Conservation (phyloP, 2,329 filamentous ascomycete genomes). For the Penicillium sp. region DNA sequence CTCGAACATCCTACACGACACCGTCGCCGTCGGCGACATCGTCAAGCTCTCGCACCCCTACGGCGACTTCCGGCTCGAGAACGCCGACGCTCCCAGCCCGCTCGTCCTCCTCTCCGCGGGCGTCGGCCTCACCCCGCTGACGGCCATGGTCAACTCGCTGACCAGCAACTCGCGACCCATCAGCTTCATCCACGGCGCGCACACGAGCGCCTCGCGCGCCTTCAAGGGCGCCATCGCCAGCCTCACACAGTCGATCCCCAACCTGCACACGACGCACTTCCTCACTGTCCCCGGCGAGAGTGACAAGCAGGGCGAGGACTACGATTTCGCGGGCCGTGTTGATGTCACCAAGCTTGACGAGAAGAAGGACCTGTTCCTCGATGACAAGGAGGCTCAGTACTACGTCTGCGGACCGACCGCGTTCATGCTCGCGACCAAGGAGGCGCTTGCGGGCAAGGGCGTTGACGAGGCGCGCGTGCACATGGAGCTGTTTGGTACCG, state of each 20-base stretch:
- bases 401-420: slow-evolving; percentile 72
- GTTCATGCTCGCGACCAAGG: slow-evolving; percentile 70
- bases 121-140: slow-evolving; percentile 64
- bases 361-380: slow-evolving; percentile 60
- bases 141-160: slow-evolving; percentile 65
- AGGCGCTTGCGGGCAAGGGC: slow-evolving; percentile 59
- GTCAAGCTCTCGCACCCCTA: slow-evolving; percentile 70
- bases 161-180: slow-evolving; percentile 53
- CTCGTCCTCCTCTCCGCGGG: slow-evolving; percentile 67
- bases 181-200: slow-evolving; percentile 65
- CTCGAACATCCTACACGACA: slow-evolving; percentile 71
- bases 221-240: slow-evolving; percentile 60
- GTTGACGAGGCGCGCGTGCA: slow-evolving; percentile 65
- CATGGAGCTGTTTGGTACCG: slow-evolving; percentile 72
- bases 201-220: slow-evolving; percentile 52
- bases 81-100: slow-evolving; percentile 48
- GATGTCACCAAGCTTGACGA: slow-evolving; percentile 61
- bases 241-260: slow-evolving; percentile 49
- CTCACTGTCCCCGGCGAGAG: slow-evolving; percentile 55
- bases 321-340: slow-evolving; percentile 63
- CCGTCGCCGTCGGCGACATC: slow-evolving; percentile 64
- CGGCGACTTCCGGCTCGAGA: slow-evolving; percentile 62
- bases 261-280: slow-evolving; percentile 63
- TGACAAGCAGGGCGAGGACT: slow-evolving; percentile 61
- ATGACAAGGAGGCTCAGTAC: slow-evolving; percentile 64